Base-by-base conservation (phyloP, 1,139 yeast genomes). In the Insectozyma bohioensis region DNA sequence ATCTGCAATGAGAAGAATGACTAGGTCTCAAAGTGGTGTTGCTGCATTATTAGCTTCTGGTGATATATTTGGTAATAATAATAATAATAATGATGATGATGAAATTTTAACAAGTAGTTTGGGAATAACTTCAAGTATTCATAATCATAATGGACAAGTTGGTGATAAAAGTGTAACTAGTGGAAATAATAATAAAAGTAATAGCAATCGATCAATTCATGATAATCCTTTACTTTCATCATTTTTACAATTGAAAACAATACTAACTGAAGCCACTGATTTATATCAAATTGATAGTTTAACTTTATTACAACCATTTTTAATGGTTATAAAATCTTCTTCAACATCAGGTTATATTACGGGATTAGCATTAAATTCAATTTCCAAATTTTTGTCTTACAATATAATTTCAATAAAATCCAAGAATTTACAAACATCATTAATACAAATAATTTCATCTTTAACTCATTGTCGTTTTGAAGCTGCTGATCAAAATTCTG, bases 391-490 rank as follows among this genome's bases (percentile, higher is more conserved):
- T 45, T 57, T 84, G 28, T 73, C 75, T 30, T 83, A 85, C 52
- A 78, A 80, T 22, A 72, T 86, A 24, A 48, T 78, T 59, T 35
- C 70, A 34, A 34, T 59, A 53, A 34, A 51, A 48, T 52, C 77
- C 53, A 55, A 75, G 55, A 62, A 72, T 61, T 41, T 75, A 24
- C 70, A 67, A 31, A 65, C 59, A 32, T 56, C 82, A 17, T 60
- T 84, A 43, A 67, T 78, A 10, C 83, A 80, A 47, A 67, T 82
- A 36, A 74, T 83, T 12, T 75, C 85, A 12, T 84, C 97, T 0
- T 72, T 94, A 38, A 86, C 97, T 0, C 96, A 88, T 52, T 92
- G 98, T 58, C 77, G 96, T 23, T 94, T 92, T 54, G 97, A 92
- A 61, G 96, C 96, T 2, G 85, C 95, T 0, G 97, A 90, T 52